These are phyloP conservation scores for Collariella sp. DNA, from an alignment of 495 filamentous ascomycete species.

Conservation along the genomic window DNA sequence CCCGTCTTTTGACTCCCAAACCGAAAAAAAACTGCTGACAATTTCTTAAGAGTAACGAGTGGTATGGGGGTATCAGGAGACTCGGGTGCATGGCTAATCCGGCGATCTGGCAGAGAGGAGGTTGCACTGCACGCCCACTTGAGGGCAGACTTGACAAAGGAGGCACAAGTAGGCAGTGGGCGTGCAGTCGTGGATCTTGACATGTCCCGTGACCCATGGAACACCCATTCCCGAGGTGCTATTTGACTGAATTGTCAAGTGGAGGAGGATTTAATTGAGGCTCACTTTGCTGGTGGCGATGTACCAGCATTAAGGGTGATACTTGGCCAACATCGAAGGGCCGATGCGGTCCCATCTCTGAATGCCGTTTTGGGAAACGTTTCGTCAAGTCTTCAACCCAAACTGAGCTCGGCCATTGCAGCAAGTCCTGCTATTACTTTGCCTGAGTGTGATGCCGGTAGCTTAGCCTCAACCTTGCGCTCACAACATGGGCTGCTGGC, in stretches of 20 bases:
- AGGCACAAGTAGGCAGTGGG: not conserved
- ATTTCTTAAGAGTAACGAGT: not conserved
- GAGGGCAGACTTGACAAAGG: not conserved
- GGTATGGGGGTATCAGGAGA: slow-evolving; percentile 15
- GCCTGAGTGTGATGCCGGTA: not conserved
- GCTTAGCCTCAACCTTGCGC: not conserved
- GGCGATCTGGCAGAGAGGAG: slow-evolving; percentile 6
- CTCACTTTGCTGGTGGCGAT: not conserved
- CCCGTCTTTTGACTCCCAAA: too few species aligned
- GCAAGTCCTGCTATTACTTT: not conserved
- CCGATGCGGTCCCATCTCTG: not conserved
- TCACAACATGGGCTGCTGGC: not conserved
- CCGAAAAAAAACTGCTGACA: not conserved
- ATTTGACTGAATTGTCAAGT: not conserved
- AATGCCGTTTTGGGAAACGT: not conserved
- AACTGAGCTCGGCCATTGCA: not conserved
- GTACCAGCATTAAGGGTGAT: not conserved
- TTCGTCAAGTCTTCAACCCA: not conserved
- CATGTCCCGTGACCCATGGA: slow-evolving; percentile 3
- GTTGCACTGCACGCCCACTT: not conserved
- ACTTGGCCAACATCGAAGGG: not conserved
- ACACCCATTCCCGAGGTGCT: not conserved
- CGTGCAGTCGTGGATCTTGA: not conserved
- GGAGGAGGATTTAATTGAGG: not conserved
- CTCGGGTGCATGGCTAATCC: slow-evolving; percentile 17